These are phyloP conservation scores for Rhinocladiella similis DNA, from an alignment of 2,329 filamentous ascomycete species.

Conservation along the genomic window DNA sequence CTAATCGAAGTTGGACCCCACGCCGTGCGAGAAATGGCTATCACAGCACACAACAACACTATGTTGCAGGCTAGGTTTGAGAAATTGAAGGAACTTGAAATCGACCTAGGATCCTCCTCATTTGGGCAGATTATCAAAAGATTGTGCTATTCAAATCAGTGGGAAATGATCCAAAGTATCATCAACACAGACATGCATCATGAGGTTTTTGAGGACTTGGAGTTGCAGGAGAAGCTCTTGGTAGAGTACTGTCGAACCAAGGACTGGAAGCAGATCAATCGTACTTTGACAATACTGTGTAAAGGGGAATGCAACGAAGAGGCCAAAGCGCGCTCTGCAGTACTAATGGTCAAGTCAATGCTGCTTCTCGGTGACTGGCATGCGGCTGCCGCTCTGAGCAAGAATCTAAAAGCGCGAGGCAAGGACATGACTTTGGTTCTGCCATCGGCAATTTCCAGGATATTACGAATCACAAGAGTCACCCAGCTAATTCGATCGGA, in stretches of 20 bases:
- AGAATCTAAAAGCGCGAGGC: constrained; percentile 7
- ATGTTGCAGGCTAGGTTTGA: constrained; percentile 61
- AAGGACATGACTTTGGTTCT: constrained; percentile 1
- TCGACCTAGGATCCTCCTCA: constrained; percentile 61
- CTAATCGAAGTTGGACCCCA: constrained; percentile 71
- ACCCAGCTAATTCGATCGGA: neutral
- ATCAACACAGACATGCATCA: constrained; percentile 65
- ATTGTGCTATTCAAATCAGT: constrained; percentile 61
- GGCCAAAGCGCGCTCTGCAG: constrained; percentile 34
- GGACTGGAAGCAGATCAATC: constrained; percentile 54
- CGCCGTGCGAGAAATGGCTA: constrained; percentile 74
- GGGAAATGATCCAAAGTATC: constrained; percentile 52
- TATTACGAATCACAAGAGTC: neutral
- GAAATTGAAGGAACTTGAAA: constrained; percentile 61
- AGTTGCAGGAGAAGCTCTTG: constrained; percentile 57
- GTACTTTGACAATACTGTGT: constrained; percentile 57
- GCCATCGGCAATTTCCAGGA: neutral
- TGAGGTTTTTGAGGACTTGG: constrained; percentile 59
- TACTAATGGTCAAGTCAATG: constrained; percentile 41
- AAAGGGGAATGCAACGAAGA: constrained; percentile 33
- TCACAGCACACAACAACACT: constrained; percentile 59
- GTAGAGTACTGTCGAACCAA: constrained; percentile 50
- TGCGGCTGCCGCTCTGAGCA: constrained; percentile 4
- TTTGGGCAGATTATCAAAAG: constrained; percentile 67
- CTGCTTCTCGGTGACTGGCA: constrained; percentile 37